A percentile compares a stretch with the other conserved stretches of the same genome.
Evolutionary conservation across 2,329 filamentous ascomycete species (phyloP).

Genomic region (Cadophora malorum): DNA sequence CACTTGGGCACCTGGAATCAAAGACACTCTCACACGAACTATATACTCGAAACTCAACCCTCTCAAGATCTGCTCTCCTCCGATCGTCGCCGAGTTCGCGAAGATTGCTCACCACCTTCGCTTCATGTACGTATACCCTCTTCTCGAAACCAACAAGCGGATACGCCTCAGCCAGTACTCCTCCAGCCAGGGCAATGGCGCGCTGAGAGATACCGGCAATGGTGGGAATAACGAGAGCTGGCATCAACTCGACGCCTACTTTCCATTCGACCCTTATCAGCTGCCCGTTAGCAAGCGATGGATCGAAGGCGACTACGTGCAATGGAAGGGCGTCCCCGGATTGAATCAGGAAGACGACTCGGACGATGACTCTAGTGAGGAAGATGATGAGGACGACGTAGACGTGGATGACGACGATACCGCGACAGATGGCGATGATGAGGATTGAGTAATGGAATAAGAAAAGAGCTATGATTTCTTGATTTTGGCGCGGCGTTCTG

Average conservation of each 20-base stretch:
- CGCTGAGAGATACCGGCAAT: conserved; percentile 57
- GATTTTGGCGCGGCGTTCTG: conserved; percentile 18
- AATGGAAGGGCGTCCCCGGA: conserved; percentile 78
- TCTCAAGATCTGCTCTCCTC: conserved; percentile 89
- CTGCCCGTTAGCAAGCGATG: conserved; percentile 86
- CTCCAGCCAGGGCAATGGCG: conserved; percentile 54
- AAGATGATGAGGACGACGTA: conserved; percentile 36
- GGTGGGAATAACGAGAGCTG: conserved; percentile 72
- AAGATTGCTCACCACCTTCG: conserved; percentile 84
- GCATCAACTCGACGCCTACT: conserved; percentile 90
- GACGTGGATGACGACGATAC: conserved; percentile 35
- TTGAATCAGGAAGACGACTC: conserved; percentile 62
- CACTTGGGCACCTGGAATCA: conserved; percentile 76
- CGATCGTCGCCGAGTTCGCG: conserved; percentile 91
- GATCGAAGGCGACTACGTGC: conserved; percentile 83
- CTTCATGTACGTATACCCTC: conserved; percentile 87
- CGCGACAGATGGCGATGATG: conserved; percentile 39
- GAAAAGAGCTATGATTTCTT: not conserved
- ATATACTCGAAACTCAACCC: conserved; percentile 92
- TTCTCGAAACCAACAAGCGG: conserved; percentile 92
- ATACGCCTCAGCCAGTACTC: conserved; percentile 78
- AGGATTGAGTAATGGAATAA: conserved; percentile 24
- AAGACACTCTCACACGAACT: conserved; percentile 75
- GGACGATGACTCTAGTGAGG: conserved; percentile 47
- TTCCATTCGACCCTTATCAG: conserved; percentile 96